These are phyloP conservation scores for Eutrema heterophyllum DNA, from an alignment of 345 rosid species.

Conservation along the genomic window DNA sequence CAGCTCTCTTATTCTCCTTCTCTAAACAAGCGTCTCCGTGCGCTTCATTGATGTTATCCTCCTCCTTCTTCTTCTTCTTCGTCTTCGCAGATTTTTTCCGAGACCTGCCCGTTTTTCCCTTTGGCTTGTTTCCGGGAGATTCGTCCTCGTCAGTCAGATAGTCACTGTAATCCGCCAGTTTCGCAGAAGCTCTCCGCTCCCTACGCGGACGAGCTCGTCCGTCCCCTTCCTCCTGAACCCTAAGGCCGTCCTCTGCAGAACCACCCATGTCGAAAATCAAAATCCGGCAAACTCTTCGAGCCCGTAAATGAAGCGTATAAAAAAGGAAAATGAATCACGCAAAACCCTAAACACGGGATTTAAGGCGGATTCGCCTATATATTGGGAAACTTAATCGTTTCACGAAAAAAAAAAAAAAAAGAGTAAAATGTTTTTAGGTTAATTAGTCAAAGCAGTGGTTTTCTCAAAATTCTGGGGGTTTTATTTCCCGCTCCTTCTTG, in stretches of 20 bases:
- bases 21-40: background rate
- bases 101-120: background rate
- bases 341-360: constrained; percentile 5
- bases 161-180: background rate
- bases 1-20: background rate
- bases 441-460: background rate
- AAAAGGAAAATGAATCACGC: background rate
- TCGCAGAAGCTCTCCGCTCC: background rate
- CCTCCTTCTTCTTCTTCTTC: background rate
- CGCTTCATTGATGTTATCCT: background rate
- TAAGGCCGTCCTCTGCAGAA: background rate
- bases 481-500: background rate
- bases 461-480: background rate
- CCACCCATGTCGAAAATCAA: background rate
- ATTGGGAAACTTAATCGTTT: background rate
- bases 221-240: background rate
- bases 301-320: background rate
- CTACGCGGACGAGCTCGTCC: background rate
- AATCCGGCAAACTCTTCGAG: background rate
- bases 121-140: background rate
- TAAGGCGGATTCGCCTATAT: background rate
- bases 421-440: background rate
- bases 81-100: background rate
- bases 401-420: background rate
- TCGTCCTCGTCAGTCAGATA: background rate